Evolutionary conservation across 768 basidiomycete species (phyloP), one percentile per base, ranked within the genome.

Genomic region (Russula brevipes): DNA sequence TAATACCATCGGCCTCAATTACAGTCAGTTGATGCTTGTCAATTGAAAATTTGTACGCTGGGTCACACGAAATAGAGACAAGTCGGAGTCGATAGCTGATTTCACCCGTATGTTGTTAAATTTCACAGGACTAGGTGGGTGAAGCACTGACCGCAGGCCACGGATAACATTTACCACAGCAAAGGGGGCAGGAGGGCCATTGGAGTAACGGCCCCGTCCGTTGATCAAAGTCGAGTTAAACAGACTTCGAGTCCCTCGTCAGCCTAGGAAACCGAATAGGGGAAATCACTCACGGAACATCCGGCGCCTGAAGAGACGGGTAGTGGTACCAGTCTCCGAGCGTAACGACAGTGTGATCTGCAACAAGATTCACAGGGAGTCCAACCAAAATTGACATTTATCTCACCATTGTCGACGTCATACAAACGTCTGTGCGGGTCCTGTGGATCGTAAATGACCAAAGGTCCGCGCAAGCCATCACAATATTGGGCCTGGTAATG

Each of bases 401-500:
- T 51, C 69, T 57, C 35, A 71, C 70, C 72, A 51, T 73, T 41
- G 50, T 73, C 72, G 1, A 72, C 57, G 50, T 73, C 72, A 49
- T 73, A 73, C 12, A 69, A 59, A 38, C n/a, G 1, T 2, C 5
- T 39, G n/a, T 71, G 65, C 7, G 73, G 73, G 42, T 73, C 72
- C 1, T 71, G n/a, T 24, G 65, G 70, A 39, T 73, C 73, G 45
- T 73, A 70, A 2, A 73, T 66, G 9, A 73, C 63, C 17, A 73
- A 46, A 2, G 71, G 54, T 0, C 72, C 72, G 14, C 72, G 69
- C 44, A 76, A 65, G 39, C 73, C 74, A 57, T 75, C 73, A 45
- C 69, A 76, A 61, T 78, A 78, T 57, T 79, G 78, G 1, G 76
- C 75, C 4, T 75, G 66, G 41, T 72, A 50, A 57, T 74, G 73